phyloP scores from a whole-genome alignment of 768 basidiomycete species.

The Xanthoconium stramineum region DNA sequence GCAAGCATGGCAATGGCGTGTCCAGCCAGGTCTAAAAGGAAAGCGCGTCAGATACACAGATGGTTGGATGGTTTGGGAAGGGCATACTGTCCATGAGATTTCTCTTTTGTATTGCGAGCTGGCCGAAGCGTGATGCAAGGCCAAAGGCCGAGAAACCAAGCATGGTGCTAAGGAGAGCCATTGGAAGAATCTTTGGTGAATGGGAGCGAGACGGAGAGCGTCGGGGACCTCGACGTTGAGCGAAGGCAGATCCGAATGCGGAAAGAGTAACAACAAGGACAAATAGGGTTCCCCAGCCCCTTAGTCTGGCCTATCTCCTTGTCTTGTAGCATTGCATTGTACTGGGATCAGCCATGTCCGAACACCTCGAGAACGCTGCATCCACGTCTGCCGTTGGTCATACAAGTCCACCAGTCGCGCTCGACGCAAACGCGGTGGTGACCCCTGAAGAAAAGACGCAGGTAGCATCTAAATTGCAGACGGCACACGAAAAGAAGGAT shows the following conservation, averaged over 20 bases:
- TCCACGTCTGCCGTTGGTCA: slow-evolving; percentile 1
- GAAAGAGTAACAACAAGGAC: slow-evolving; percentile 21
- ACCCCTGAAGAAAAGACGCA: slow-evolving; percentile 25
- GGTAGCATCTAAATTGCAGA: slow-evolving; percentile 50
- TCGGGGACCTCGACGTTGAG: background rate
- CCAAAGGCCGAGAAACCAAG: slow-evolving; percentile 81
- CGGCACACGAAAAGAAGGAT: slow-evolving; percentile 66
- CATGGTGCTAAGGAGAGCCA: slow-evolving; percentile 66
- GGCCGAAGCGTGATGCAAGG: slow-evolving; percentile 78
- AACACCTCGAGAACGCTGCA: background rate
- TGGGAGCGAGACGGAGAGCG: slow-evolving; percentile 6
- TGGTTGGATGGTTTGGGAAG: background rate
- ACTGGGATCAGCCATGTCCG: slow-evolving; percentile 15
- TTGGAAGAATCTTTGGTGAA: slow-evolving; percentile 23
- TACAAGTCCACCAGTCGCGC: background rate
- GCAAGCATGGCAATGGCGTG: slow-evolving; percentile 66
- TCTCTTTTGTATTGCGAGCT: slow-evolving; percentile 81
- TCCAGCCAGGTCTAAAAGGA: slow-evolving; percentile 60
- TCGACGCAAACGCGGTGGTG: slow-evolving; percentile 21
- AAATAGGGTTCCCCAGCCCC: slow-evolving; percentile 19
- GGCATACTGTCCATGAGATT: slow-evolving; percentile 77
- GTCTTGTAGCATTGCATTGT: background rate
- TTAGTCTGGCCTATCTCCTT: no score
- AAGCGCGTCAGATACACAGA: background rate
- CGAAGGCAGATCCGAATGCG: slow-evolving; percentile 2